These are phyloP conservation scores for Acanthochlamys bracteata DNA, from an alignment of 106 monocot species.

Conservation along the genomic window DNA sequence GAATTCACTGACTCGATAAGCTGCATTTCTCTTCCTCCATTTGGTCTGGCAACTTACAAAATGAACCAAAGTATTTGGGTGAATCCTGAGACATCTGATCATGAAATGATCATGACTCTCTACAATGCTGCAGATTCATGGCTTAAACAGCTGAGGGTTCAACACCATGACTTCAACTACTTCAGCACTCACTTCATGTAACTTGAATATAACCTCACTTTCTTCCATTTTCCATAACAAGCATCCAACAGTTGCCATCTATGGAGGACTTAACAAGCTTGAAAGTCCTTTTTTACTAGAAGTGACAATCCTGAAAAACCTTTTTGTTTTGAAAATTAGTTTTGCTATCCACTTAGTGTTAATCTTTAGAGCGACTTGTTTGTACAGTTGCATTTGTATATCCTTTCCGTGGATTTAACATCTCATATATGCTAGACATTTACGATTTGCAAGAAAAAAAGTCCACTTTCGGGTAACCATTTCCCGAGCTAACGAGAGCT, in stretches of 20 bases:
- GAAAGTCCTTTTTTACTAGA: too few relatives aligned
- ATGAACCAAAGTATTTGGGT: conserved; percentile 8
- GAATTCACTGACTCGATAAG: background rate
- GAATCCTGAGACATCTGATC: conserved; percentile 14
- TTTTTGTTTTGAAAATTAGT: background rate
- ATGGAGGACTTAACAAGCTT: background rate
- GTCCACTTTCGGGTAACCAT: too few relatives aligned
- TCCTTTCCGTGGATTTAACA: background rate
- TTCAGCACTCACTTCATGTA: conserved; percentile 8
- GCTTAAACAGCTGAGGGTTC: conserved; percentile 13
- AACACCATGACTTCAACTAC: conserved; percentile 16
- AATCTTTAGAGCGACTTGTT: background rate
- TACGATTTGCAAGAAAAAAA: too few relatives aligned
- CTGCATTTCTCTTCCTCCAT: conserved; percentile 7
- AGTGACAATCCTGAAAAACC: too few relatives aligned
- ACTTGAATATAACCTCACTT: background rate
- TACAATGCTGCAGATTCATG: conserved; percentile 12
- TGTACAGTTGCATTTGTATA: background rate
- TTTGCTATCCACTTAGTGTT: background rate
- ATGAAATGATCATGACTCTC: background rate
- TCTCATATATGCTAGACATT: background rate
- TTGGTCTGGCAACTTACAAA: conserved; percentile 14
- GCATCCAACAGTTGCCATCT: background rate
- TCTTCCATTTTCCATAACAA: background rate
- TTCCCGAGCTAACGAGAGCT: too few relatives aligned